phyloP scores from a whole-genome alignment of 768 basidiomycete species.

The Atractiella rhizophila region DNA sequence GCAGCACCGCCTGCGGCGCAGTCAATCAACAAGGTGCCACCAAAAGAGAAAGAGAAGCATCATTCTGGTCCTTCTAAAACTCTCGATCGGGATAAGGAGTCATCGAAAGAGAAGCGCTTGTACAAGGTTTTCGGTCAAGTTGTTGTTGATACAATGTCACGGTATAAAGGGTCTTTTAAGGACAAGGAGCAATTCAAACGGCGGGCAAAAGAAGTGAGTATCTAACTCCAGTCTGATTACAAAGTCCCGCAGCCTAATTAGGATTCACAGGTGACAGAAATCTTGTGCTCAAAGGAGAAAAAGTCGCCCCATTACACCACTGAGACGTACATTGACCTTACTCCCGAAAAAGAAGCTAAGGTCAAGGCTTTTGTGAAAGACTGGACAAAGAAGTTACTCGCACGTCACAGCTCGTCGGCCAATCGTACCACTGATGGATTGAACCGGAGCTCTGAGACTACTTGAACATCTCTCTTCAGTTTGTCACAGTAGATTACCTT shows the following conservation, averaged over 20 bases:
- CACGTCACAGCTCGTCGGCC: too few relatives aligned
- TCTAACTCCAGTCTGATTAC: neutral
- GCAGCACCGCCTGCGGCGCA: slow-evolving; percentile 10
- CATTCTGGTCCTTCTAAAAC: too few relatives aligned
- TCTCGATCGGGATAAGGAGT: slow-evolving; percentile 6
- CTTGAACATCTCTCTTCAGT: too few relatives aligned
- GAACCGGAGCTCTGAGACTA: too few relatives aligned
- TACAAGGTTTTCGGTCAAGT: slow-evolving; percentile 61
- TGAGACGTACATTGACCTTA: slow-evolving; percentile 42
- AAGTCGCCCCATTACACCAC: slow-evolving; percentile 55
- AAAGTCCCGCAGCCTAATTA: neutral
- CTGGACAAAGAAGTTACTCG: slow-evolving; percentile 64
- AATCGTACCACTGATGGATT: too few relatives aligned
- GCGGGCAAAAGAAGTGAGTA: slow-evolving; percentile 61
- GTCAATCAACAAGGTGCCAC: slow-evolving; percentile 6
- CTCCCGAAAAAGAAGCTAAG: slow-evolving; percentile 64
- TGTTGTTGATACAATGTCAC: slow-evolving; percentile 80
- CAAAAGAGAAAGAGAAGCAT: slow-evolving; percentile 31
- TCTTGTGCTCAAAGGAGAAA: slow-evolving; percentile 86
- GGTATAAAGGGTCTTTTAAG: slow-evolving; percentile 45
- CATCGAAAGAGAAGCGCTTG: slow-evolving; percentile 42
- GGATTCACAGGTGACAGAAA: slow-evolving; percentile 40
- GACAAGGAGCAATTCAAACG: slow-evolving; percentile 69
- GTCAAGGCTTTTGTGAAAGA: slow-evolving; percentile 86
- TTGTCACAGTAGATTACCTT: too few relatives aligned